These are phyloP conservation scores for Claviceps sp. DNA, from an alignment of 2,329 filamentous ascomycete species.

Conservation along the genomic window DNA sequence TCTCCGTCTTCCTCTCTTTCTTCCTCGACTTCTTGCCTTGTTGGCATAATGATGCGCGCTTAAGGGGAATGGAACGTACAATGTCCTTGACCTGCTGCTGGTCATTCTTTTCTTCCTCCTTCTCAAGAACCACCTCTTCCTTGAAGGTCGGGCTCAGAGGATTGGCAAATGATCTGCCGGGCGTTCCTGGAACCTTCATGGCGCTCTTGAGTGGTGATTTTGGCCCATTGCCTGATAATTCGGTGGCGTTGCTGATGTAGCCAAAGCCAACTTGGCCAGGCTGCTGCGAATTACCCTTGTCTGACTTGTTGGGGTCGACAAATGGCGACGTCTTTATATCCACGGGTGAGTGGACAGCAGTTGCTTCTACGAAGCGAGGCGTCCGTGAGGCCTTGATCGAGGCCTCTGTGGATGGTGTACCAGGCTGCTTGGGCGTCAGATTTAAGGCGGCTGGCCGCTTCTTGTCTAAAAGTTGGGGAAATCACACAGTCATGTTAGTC, in stretches of 20 bases:
- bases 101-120: slow-evolving; percentile 67
- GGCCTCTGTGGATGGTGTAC: slow-evolving; percentile 37
- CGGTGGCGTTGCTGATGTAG: slow-evolving; percentile 56
- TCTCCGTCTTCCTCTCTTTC: neutral
- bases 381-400: slow-evolving; percentile 57
- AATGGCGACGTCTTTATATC: slow-evolving; percentile 46
- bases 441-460: slow-evolving; percentile 44
- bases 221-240: slow-evolving; percentile 49
- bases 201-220: slow-evolving; percentile 79
- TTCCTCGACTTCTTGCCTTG: neutral
- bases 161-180: slow-evolving; percentile 57
- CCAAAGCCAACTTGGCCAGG: slow-evolving; percentile 86
- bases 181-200: slow-evolving; percentile 74
- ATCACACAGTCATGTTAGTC: slow-evolving; percentile 9
- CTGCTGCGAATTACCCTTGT: slow-evolving; percentile 44
- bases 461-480: slow-evolving; percentile 32
- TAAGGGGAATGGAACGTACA: slow-evolving; percentile 40
- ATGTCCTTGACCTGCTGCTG: slow-evolving; percentile 78
- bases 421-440: slow-evolving; percentile 34
- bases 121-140: slow-evolving; percentile 78
- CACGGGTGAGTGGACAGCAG: slow-evolving; percentile 63
- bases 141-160: slow-evolving; percentile 82
- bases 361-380: slow-evolving; percentile 71
- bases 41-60: neutral
- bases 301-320: slow-evolving; percentile 41